Base-by-base conservation (phyloP, 306 rosid genomes). In the Lotus japonicus region DNA sequence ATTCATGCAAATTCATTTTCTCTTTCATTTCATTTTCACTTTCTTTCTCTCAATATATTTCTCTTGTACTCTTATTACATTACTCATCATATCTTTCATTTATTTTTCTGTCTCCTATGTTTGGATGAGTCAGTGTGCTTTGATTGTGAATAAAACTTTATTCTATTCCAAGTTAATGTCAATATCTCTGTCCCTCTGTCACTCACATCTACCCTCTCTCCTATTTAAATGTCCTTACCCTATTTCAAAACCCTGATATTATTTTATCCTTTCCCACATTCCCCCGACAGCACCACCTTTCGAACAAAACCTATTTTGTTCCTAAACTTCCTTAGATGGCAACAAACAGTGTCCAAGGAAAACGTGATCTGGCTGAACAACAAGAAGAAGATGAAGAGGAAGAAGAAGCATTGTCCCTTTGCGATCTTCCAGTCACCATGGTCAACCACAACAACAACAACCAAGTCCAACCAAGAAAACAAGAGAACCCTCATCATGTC, bases 341-440 rank as follows among this genome's bases (percentile, higher is more conserved):
- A 14, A 75, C 64, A 52, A 68, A 72, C 31, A 17, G 4, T 11
- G 58, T 62, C 43, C 78, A 35, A 66, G 68, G 35, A 43, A 79
- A 58, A 64, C 45, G 33, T 52, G 67, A 71, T 31, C 49, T 54
- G 0, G 41, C 5, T 1, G 36, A 43, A 42, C 11, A 43, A 52
- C 28, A 52, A 0, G 77, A 56, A 5, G 80, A 58, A 4, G 87
- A 89, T 3, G 94, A 83, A 26, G 4, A 31, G 0, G 36, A 31
- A 31, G 36, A 31, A 11, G 91, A 90, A 76, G 80, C 92, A 46
- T 79, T 83, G 41, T 90, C 95, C 0, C 85, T 90, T 2, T 80
- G 81, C n/a, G 94, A 94, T 80, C 96, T 88, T 66, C 97, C 95
- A 11, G 50, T 79, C 28, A 71, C 58, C 17, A 59, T 46, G 35